Percentiles rank a stretch among this genome's conserved stretches.
These are phyloP conservation scores for Marasmius tenuissimus DNA, from an alignment of 1,284 basidiomycete genomes.

Conservation along the genomic window DNA sequence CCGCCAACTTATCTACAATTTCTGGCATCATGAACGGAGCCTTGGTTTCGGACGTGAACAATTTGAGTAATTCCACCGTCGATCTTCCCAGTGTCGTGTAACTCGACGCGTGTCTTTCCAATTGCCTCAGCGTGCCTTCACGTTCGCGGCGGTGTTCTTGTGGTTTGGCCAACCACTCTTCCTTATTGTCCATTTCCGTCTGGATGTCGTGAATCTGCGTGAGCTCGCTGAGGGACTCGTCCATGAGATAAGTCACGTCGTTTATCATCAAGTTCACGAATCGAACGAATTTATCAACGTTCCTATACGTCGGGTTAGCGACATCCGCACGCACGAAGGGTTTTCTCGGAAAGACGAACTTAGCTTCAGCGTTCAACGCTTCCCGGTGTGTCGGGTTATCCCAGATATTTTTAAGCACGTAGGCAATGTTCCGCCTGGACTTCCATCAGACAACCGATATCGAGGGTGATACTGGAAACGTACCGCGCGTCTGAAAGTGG, in stretches of 20 bases:
- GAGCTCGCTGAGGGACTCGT: slow-evolving; percentile 91
- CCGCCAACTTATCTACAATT: slow-evolving; percentile 93
- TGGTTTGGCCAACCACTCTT: slow-evolving; percentile 66
- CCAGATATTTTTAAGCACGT: slow-evolving; percentile 88
- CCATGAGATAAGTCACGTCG: slow-evolving; percentile 97
- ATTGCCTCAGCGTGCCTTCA: slow-evolving; percentile 73
- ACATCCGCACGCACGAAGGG: slow-evolving; percentile 8
- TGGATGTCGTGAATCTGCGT: slow-evolving; percentile 88
- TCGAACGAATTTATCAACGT: slow-evolving; percentile 89
- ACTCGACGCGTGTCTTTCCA: slow-evolving; percentile 83
- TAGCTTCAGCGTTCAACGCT: slow-evolving; percentile 76
- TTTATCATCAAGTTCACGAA: slow-evolving; percentile 99
- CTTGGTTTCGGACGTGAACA: slow-evolving; percentile 91
- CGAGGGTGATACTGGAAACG: slow-evolving; percentile 15
- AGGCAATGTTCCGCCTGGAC: slow-evolving; percentile 77
- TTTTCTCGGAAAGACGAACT: slow-evolving; percentile 44
- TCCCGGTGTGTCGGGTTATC: slow-evolving; percentile 84
- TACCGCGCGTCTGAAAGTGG: slow-evolving; percentile 55
- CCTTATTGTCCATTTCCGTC: slow-evolving; percentile 77
- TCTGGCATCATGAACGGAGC: slow-evolving; percentile 95
- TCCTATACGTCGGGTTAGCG: slow-evolving; percentile 39
- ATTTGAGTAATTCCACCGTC: slow-evolving; percentile 86
- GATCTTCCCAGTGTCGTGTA: slow-evolving; percentile 88
- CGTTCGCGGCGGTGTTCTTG: slow-evolving; percentile 82
- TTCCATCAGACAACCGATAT: slow-evolving; percentile 15